Conservation (phyloP, 306 rosid genomes). For the Cyamopsis tetragonoloba region DNA sequence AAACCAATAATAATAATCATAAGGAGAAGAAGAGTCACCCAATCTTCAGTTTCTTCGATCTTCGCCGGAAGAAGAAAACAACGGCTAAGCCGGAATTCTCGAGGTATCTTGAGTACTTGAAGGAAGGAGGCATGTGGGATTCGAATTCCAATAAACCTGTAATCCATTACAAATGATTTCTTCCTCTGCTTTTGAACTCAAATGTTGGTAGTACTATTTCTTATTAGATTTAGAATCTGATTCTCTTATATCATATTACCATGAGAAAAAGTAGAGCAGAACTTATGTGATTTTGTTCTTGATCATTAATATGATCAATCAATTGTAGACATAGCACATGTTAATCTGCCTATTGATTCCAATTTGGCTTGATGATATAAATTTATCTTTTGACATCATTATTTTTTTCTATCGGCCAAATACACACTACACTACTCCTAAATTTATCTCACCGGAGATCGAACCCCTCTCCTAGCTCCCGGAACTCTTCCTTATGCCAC, state of each 20-base stretch:
- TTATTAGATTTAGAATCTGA: neutral
- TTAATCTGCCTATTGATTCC: neutral
- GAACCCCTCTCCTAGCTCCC: too few species aligned
- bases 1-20: neutral
- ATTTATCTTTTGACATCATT: neutral
- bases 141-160: conserved; percentile 45
- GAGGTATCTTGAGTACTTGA: conserved; percentile 56
- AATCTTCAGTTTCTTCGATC: conserved; percentile 37
- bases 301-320: conserved; percentile 3
- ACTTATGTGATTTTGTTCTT: neutral
- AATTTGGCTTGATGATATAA: neutral
- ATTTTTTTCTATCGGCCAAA: too few species aligned
- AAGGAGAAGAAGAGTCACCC: conserved; percentile 49
- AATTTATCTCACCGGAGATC: too few species aligned
- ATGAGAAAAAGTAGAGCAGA: conserved; percentile 1
- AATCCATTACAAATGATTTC: conserved; percentile 47
- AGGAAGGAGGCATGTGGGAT: conserved; percentile 77
- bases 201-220: neutral
- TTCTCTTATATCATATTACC: neutral
- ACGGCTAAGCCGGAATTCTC: conserved; percentile 58
- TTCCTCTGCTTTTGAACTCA: neutral
- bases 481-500: too few species aligned
- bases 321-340: neutral
- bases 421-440: too few species aligned
- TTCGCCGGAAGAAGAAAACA: conserved; percentile 48